phyloP scores from a whole-genome alignment of 2,329 filamentous ascomycete species.

The Colletotrichum lentis region DNA sequence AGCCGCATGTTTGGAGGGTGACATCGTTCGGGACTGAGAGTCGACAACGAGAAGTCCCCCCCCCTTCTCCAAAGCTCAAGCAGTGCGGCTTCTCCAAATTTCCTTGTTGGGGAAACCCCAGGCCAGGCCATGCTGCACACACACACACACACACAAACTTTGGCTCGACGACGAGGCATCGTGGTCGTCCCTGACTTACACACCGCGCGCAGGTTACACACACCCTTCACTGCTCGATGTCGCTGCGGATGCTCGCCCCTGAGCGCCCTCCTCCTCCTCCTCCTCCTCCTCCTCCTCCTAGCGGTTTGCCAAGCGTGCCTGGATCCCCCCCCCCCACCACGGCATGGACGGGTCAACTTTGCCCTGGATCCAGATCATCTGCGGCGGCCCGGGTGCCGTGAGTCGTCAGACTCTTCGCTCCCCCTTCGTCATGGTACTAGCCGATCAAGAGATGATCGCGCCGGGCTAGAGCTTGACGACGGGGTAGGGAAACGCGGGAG shows the following conservation, averaged over 20 bases:
- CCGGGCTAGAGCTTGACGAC: not conserved
- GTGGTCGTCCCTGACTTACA: slow-evolving; percentile 15
- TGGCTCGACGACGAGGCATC: slow-evolving; percentile 35
- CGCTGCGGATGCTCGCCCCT: not conserved
- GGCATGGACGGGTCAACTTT: not conserved
- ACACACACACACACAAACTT: slow-evolving; percentile 14
- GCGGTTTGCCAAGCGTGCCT: not conserved
- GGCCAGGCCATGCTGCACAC: not conserved
- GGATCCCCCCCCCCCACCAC: not conserved
- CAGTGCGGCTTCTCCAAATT: slow-evolving; percentile 23
- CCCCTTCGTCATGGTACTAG: not conserved
- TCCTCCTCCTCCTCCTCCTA: not conserved
- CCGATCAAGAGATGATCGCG: slow-evolving; percentile 10
- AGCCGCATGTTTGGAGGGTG: slow-evolving; percentile 30
- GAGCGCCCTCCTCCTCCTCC: too few relatives aligned
- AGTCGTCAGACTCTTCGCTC: slow-evolving; percentile 9
- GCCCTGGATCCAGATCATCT: slow-evolving; percentile 20
- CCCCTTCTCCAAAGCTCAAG: slow-evolving; percentile 12
- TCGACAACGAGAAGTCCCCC: not conserved
- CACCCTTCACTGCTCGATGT: not conserved
- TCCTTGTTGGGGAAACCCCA: slow-evolving; percentile 3
- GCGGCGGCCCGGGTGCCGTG: slow-evolving; percentile 34
- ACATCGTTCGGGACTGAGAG: slow-evolving; percentile 32
- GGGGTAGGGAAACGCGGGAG: not conserved
- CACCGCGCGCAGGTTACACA: not conserved